Percentiles rank a stretch among this genome's conserved stretches.
These are phyloP conservation scores for Candida argentea DNA, from an alignment of 805 yeast species.

Conservation along the genomic window DNA sequence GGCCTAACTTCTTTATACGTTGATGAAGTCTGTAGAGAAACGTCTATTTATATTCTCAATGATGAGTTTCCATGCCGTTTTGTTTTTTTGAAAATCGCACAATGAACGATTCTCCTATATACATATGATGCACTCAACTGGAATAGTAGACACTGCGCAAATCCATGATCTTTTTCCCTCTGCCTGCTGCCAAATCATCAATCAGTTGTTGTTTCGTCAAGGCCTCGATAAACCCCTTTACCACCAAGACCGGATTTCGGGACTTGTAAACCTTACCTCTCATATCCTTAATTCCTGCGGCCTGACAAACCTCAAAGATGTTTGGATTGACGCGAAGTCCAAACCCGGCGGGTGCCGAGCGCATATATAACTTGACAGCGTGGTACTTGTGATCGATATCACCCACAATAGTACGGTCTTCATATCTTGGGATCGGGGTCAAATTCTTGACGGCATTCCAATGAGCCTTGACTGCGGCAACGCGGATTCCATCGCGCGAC, in stretches of 20 bases:
- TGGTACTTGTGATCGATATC: conserved; percentile 76
- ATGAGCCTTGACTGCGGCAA: conserved; percentile 75
- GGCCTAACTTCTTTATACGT: neutral
- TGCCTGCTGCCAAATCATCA: conserved; percentile 78
- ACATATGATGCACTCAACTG: conserved; percentile 2
- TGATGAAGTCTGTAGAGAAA: no score
- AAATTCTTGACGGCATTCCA: conserved; percentile 91
- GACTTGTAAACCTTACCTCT: conserved; percentile 88
- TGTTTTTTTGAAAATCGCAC: no score
- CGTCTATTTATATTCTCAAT: no score
- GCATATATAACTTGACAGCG: conserved; percentile 71
- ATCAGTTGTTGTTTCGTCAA: conserved; percentile 68
- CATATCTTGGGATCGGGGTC: conserved; percentile 73
- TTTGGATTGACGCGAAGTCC: conserved; percentile 88
- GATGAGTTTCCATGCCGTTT: no score
- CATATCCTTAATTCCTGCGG: conserved; percentile 89
- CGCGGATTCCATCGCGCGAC: conserved; percentile 64
- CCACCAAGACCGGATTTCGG: conserved; percentile 90
- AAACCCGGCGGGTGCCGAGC: conserved; percentile 87
- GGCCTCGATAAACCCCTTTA: conserved; percentile 83
- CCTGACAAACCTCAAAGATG: conserved; percentile 82
- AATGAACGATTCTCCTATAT: no score
- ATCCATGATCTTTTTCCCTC: conserved; percentile 94
- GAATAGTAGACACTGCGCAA: conserved; percentile 84
- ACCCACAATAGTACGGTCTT: conserved; percentile 84